Evolutionary conservation across 2,329 filamentous ascomycete species (phyloP).

Genomic region (Diaporthe aspalathi): DNA sequence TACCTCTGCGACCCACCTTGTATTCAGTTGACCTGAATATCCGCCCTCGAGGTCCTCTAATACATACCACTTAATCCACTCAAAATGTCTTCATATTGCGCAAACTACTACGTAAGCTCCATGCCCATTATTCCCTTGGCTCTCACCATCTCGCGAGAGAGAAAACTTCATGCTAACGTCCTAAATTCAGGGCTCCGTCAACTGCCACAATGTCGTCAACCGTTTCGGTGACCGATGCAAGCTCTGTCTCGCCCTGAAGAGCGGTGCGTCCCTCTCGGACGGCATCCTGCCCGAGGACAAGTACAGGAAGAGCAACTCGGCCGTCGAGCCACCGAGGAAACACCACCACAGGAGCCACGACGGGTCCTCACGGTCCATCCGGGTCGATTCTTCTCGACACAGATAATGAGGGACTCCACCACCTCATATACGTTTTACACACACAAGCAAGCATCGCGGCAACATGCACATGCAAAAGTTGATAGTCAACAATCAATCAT

Average conservation of each 20-base stretch:
- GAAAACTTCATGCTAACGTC: neutral
- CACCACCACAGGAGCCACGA: conserved; percentile 37
- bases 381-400: conserved; percentile 35
- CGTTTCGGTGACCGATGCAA: conserved; percentile 53
- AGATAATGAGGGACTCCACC: neutral
- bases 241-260: conserved; percentile 48
- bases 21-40: conserved; percentile 9
- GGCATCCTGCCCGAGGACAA: conserved; percentile 44
- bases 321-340: conserved; percentile 33
- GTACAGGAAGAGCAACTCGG: conserved; percentile 21
- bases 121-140: too few relatives aligned
- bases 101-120: conserved; percentile 52
- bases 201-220: conserved; percentile 51
- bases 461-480: neutral
- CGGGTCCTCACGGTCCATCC: conserved; percentile 23
- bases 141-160: too few relatives aligned
- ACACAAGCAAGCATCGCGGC: conserved; percentile 4
- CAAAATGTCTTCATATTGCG: conserved; percentile 50
- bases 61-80: neutral
- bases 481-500: conserved; percentile 17
- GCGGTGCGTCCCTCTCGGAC: conserved; percentile 45
- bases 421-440: neutral
- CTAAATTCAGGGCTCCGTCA: conserved; percentile 47
- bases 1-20: too few relatives aligned
- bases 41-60: neutral